Evolutionary conservation across 495 filamentous ascomycete species (phyloP).

Genomic region (Tuber borchii): DNA sequence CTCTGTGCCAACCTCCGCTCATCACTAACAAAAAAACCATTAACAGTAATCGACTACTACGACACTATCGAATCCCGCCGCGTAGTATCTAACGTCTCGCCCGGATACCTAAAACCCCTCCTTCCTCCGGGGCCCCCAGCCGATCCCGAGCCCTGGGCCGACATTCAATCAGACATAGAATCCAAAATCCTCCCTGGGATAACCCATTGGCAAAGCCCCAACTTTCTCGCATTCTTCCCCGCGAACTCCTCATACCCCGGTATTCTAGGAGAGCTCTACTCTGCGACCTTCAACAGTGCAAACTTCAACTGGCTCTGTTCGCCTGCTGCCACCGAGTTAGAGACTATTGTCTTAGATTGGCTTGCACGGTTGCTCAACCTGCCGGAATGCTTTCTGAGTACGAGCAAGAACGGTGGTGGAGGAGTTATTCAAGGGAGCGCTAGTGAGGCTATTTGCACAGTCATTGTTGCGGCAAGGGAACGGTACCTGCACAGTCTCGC

Average conservation of each 20-base stretch:
- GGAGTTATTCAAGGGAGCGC: slow-evolving; percentile 95
- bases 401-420: slow-evolving; percentile 64
- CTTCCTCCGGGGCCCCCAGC: slow-evolving; percentile 68
- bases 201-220: slow-evolving; percentile 93
- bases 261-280: slow-evolving; percentile 91
- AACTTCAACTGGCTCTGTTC: slow-evolving; percentile 98
- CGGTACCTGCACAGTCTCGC: slow-evolving; percentile 60
- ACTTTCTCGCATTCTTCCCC: slow-evolving; percentile 96
- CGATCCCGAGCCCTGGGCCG: slow-evolving; percentile 67
- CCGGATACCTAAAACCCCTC: slow-evolving; percentile 77
- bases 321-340: slow-evolving; percentile 90
- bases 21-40: slow-evolving; percentile 8
- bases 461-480: slow-evolving; percentile 84
- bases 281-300: slow-evolving; percentile 75
- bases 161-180: slow-evolving; percentile 81
- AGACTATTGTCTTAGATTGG: slow-evolving; percentile 94
- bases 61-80: slow-evolving; percentile 62
- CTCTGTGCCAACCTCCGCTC: slow-evolving; percentile 23
- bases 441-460: slow-evolving; percentile 77
- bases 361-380: slow-evolving; percentile 66
- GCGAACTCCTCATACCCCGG: slow-evolving; percentile 74
- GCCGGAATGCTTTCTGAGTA: slow-evolving; percentile 69
- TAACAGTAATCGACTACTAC: slow-evolving; percentile 72
- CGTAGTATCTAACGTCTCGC: slow-evolving; percentile 71
- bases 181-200: slow-evolving; percentile 85